Conservation (phyloP, 805 yeast genomes). For the Tetrapisispora pingtungensis region DNA sequence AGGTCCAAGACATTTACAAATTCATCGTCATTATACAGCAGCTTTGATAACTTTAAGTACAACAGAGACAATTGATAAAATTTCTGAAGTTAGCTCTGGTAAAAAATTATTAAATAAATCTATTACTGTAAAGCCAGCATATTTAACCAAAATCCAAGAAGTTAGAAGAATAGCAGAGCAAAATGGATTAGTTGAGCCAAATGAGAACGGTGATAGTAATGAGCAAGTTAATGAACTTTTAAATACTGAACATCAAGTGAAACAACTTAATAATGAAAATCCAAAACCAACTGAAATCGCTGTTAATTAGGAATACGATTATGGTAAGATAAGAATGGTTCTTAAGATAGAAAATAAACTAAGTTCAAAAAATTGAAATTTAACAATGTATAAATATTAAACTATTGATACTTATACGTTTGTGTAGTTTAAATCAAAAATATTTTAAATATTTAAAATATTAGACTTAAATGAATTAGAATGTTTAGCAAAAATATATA, state of each 20-base stretch:
- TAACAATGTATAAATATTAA: too few species aligned
- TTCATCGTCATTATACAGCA: slow-evolving; percentile 32
- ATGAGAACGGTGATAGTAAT: not conserved
- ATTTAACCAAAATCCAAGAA: slow-evolving; percentile 35
- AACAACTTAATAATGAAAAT: not conserved
- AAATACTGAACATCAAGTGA: not conserved
- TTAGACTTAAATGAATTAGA: too few species aligned
- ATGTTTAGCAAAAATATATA: too few species aligned
- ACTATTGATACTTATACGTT: too few species aligned
- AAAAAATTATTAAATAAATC: slow-evolving; percentile 32
- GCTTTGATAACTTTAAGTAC: slow-evolving; percentile 44
- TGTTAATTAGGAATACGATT: not conserved
- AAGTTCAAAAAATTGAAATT: not conserved
- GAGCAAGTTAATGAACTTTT: not conserved
- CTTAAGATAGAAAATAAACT: not conserved
- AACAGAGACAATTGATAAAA: slow-evolving; percentile 34
- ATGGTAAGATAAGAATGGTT: too few species aligned
- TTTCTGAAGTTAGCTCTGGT: slow-evolving; percentile 33
- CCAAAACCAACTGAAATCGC: not conserved
- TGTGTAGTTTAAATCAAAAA: too few species aligned
- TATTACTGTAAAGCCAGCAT: slow-evolving; percentile 33
- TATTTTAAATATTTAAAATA: too few species aligned
- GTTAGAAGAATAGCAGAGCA: slow-evolving; percentile 30
- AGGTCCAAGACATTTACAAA: slow-evolving; percentile 12
- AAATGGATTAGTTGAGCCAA: slow-evolving; percentile 1